phyloP scores from a whole-genome alignment of 345 rosid genomes.

The Anacardium occidentale region DNA sequence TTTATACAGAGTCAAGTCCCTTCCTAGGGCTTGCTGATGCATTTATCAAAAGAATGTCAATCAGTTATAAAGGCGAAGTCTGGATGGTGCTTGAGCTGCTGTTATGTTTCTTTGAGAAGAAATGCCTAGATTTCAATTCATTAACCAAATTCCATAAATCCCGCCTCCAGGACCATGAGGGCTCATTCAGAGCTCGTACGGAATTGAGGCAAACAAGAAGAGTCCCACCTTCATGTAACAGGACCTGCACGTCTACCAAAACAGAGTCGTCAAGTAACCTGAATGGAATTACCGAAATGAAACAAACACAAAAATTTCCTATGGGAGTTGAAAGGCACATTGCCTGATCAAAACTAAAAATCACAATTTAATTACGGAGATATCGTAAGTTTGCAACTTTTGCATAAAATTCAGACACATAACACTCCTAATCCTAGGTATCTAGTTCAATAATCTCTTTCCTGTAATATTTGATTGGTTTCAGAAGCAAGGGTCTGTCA shows the following conservation, averaged over 20 bases:
- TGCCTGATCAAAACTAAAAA: neutral
- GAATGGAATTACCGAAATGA: neutral
- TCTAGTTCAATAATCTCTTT: neutral
- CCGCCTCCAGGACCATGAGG: constrained; percentile 81
- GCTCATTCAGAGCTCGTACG: constrained; percentile 73
- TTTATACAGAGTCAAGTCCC: neutral
- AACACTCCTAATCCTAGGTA: too few species aligned
- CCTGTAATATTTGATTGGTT: neutral
- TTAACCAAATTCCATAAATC: constrained; percentile 44
- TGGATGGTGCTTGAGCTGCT: constrained; percentile 28
- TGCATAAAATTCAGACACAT: neutral
- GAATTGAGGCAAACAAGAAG: constrained; percentile 91
- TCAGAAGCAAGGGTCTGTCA: neutral
- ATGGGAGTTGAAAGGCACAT: neutral
- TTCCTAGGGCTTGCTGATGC: too few species aligned
- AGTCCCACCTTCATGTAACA: constrained; percentile 90
- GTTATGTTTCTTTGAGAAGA: constrained; percentile 17
- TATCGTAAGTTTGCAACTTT: neutral
- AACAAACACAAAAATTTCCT: neutral
- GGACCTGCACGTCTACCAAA: constrained; percentile 53
- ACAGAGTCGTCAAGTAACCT: neutral
- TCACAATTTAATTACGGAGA: neutral
- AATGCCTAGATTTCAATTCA: constrained; percentile 34
- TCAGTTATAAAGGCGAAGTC: constrained; percentile 36
- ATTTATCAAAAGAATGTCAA: neutral